Percentiles rank a stretch among this genome's conserved stretches.
phyloP scores from a whole-genome alignment of 352 stramenopile genomes.

The Globisporangium lucens region DNA sequence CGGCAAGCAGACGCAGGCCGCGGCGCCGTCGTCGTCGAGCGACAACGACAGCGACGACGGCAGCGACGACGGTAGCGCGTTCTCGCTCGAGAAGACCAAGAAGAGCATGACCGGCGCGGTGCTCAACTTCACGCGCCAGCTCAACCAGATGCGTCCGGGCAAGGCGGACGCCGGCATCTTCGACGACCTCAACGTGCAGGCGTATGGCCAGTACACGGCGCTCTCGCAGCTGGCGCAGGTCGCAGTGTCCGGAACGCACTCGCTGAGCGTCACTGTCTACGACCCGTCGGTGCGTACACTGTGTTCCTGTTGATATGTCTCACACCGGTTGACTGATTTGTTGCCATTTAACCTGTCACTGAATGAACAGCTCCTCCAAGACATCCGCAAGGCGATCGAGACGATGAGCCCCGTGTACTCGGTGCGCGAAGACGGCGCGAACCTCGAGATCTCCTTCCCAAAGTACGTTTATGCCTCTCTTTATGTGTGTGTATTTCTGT shows the following conservation, averaged over 20 bases:
- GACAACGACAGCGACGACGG: conserved; percentile 1
- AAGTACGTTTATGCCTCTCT: conserved; percentile 42
- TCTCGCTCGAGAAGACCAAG: conserved; percentile 50
- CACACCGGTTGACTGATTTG: background rate
- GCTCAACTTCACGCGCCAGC: conserved; percentile 67
- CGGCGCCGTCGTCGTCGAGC: conserved; percentile 8
- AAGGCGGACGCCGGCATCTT: conserved; percentile 81
- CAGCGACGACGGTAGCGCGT: conserved; percentile 14
- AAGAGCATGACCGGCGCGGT: conserved; percentile 84
- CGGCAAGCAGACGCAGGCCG: conserved; percentile 24
- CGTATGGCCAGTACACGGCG: conserved; percentile 76
- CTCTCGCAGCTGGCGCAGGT: conserved; percentile 79
- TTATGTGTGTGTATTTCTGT: background rate
- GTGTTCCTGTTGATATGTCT: background rate
- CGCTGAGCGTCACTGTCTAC: conserved; percentile 74
- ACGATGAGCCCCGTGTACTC: conserved; percentile 73
- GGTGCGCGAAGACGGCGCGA: conserved; percentile 59
- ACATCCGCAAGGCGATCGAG: conserved; percentile 76
- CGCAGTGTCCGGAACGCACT: conserved; percentile 54
- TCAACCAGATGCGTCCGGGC: conserved; percentile 77
- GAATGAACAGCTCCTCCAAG: conserved; percentile 45
- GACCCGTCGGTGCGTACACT: conserved; percentile 59
- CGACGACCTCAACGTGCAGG: conserved; percentile 73
- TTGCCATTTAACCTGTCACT: background rate
- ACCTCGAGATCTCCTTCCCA: conserved; percentile 76